These are phyloP conservation scores for Trametes polyzona DNA, from an alignment of 1,284 basidiomycete species.

Conservation along the genomic window DNA sequence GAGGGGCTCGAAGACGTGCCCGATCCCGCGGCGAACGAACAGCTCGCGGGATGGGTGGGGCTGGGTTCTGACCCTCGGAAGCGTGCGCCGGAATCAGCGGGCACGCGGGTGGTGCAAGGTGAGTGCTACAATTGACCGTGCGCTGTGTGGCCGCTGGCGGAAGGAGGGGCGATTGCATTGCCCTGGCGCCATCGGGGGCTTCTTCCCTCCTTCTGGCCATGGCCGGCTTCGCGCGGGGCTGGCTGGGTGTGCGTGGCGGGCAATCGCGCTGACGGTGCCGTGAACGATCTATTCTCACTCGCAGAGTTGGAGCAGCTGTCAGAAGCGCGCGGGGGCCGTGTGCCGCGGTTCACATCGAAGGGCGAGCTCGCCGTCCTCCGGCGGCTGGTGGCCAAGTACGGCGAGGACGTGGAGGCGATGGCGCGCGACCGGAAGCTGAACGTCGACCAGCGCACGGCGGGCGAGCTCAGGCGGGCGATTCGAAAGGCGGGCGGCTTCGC, in stretches of 20 bases:
- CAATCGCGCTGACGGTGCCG: conserved; percentile 18
- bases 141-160: conserved; percentile 3
- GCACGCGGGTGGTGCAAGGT: conserved; percentile 40
- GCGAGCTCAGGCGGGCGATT: conserved; percentile 74
- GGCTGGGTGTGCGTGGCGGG: conserved; percentile 22
- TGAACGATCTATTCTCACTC: background rate
- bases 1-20: conserved; percentile 34
- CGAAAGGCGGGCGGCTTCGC: conserved; percentile 51
- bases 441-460: conserved; percentile 84
- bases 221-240: background rate
- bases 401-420: conserved; percentile 78
- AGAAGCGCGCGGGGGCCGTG: conserved; percentile 42
- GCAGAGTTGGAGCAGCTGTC: conserved; percentile 53
- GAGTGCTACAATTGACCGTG: conserved; percentile 27
- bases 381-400: conserved; percentile 73
- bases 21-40: conserved; percentile 31
- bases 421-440: conserved; percentile 82
- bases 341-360: conserved; percentile 67
- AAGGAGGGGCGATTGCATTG: conserved; percentile 20
- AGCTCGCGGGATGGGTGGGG: conserved; percentile 39
- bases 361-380: conserved; percentile 75
- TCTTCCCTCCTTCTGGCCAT: conserved; percentile 19
- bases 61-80: conserved; percentile 32
- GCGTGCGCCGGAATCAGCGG: conserved; percentile 17
- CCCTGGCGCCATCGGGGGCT: conserved; percentile 18